Evolutionary conservation across 805 yeast genomes (phyloP), one percentile per base, ranked within the genome.

Genomic region (Metschnikowia colocasiae): DNA sequence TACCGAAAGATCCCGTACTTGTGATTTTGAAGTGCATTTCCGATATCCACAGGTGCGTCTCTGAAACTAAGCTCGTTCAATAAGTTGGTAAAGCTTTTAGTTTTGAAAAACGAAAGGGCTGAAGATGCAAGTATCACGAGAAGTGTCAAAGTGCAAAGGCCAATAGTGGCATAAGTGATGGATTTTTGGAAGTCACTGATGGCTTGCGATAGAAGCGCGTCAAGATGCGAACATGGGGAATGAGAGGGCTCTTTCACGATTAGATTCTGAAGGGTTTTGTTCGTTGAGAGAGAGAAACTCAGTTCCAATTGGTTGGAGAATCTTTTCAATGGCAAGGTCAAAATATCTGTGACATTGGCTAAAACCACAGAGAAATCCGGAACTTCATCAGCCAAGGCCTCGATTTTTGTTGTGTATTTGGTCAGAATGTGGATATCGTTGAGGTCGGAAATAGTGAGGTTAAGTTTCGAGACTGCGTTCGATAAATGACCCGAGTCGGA

Each of bases 281-380:
- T 40, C 10, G 29, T 13, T 8, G 22, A 20, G 22, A 20, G 13
- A 13, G 20, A 29, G 10, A 39, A 39, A 2, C 15, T 20, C 26
- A 5, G 25, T n/a, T 39, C 42, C 42, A 39, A 29, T 4, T 19
- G 27, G 23, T 22, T 32, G 26, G 43, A n/a, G 36, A 31, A 40
- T 10, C 22, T 40, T 4, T 29, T 30, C 27, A 40, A 23, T 7
- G 50, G 50, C 13, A 23, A 32, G 2, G 75, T 65, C 7, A 92
- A 74, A 33, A 82, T 55, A 0, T 59, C 47, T 36, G 79, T 73
- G 0, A 94, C 81, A 18, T 75, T 74, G 49, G 81, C 78, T 58
- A 81, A 76, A 3, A 88, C 82, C 6, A 75, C 73, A 2, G 76
- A 79, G 61, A 88, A 88, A 50, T 80, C 77, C 0, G 95, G 95